Evolutionary conservation across 768 basidiomycete genomes (phyloP).

Genomic region (Serendipita sp.): DNA sequence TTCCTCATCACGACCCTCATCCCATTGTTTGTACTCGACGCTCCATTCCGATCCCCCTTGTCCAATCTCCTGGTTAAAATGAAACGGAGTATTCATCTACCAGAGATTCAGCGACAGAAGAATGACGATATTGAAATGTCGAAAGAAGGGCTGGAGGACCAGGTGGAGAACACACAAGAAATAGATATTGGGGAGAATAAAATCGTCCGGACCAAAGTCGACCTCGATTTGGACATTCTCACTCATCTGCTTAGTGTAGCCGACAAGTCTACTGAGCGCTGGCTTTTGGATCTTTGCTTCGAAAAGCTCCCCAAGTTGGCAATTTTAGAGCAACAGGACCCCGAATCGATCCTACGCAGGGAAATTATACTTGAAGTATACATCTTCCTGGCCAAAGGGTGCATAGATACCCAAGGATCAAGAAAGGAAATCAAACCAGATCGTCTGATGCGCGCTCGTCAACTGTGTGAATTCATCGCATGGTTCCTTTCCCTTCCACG

Average conservation of each 20-base stretch:
- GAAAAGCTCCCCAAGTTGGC: background rate
- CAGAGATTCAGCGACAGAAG: background rate
- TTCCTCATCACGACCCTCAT: background rate
- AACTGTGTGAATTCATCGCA: background rate
- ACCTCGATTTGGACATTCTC: background rate
- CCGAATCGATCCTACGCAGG: background rate
- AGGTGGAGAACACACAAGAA: background rate
- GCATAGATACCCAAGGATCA: background rate
- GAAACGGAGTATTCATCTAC: background rate
- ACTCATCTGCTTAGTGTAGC: background rate
- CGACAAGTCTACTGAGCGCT: constrained; percentile 1
- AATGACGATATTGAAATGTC: background rate
- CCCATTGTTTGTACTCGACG: background rate
- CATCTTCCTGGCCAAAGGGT: background rate
- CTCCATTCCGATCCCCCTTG: background rate
- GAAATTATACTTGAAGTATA: background rate
- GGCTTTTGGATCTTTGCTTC: background rate
- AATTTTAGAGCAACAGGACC: background rate
- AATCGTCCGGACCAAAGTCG: background rate
- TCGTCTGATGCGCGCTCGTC: background rate
- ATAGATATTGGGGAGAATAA: background rate
- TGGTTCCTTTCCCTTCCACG: background rate
- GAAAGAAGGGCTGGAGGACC: background rate
- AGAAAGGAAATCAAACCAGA: background rate
- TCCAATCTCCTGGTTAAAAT: background rate